Evolutionary conservation across 2,329 filamentous ascomycete genomes (phyloP).

Genomic region (Aspergillus quadricinctus): DNA sequence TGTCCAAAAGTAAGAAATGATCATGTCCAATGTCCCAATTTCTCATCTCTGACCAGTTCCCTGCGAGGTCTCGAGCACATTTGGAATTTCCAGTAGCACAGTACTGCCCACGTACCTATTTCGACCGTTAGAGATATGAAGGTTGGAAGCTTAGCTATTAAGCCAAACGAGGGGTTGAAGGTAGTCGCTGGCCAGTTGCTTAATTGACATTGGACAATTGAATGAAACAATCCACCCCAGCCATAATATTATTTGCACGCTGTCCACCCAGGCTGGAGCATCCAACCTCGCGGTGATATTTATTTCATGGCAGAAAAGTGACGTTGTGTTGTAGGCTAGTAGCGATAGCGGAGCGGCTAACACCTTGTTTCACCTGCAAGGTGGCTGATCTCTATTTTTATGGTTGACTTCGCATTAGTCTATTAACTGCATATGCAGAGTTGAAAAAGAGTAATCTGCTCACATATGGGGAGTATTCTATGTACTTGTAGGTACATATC

Average conservation of each 20-base stretch:
- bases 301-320: not conserved
- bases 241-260: not conserved
- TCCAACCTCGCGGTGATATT: not conserved
- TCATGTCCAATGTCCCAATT: too few species aligned
- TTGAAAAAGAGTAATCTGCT: not conserved
- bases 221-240: not conserved
- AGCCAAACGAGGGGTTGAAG: not conserved
- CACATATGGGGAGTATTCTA: not conserved
- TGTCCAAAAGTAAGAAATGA: too few species aligned
- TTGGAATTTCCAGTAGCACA: too few species aligned
- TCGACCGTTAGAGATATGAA: too few species aligned
- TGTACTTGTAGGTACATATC: not conserved
- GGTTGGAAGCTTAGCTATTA: not conserved
- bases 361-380: not conserved
- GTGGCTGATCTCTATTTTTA: not conserved
- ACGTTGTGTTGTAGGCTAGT: too few species aligned
- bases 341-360: not conserved
- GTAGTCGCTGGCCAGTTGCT: not conserved
- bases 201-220: not conserved
- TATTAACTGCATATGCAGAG: not conserved
- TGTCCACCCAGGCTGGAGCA: too few species aligned
- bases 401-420: not conserved
- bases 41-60: too few species aligned
- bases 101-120: too few species aligned
- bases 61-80: too few species aligned